Base-by-base conservation (phyloP, 495 filamentous ascomycete species). In the Aspergillus nidulans region DNA sequence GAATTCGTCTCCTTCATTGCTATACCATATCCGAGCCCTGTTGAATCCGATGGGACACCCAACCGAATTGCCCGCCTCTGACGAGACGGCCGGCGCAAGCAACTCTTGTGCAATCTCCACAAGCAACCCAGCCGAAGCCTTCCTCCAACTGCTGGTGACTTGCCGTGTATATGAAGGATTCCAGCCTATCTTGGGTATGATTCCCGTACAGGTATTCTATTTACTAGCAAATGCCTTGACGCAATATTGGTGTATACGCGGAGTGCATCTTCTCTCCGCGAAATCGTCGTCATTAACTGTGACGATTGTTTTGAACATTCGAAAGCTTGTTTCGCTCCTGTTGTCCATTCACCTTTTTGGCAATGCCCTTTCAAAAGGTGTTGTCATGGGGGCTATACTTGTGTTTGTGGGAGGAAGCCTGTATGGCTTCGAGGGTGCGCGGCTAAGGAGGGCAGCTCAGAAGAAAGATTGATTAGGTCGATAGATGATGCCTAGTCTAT, bases 291-390 rank as follows among this genome's bases (percentile, higher is more conserved):
- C 94, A 0, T 76, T 98, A 47, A 97, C 92, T 0, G 94, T 98
- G 15, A 96, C 92, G 1, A 94, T 98, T 39, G 89, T 96, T 28
- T 79, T 98, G 23, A 98, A 97, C 67, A 86, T 98, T 45, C 81
- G 94, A 61, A 98, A 98, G 70, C 76, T 98, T n/a, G 85, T 95
- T 18, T 95, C 90, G 55, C 79, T 97, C 52, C 67, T 96, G 56
- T 63, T 97, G 36, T 97, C 92, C 55, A 91, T 97, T 56, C 91
- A 88, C 77, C 67, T 97, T 3, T 98, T 98, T 70, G 94, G 92
- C 8, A 96, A 97, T 64, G 63, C 79, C 28, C 69, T 98, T 58
- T 80, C 84, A 0, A 69, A 75, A 3, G 85, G 89, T 34, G 92
- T 96, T 40, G 65, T 95, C 38, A 52, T 89, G 13, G 94, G 94